Base-by-base conservation (phyloP, 2,329 filamentous ascomycete species). In the Colletotrichum cuscutae region DNA sequence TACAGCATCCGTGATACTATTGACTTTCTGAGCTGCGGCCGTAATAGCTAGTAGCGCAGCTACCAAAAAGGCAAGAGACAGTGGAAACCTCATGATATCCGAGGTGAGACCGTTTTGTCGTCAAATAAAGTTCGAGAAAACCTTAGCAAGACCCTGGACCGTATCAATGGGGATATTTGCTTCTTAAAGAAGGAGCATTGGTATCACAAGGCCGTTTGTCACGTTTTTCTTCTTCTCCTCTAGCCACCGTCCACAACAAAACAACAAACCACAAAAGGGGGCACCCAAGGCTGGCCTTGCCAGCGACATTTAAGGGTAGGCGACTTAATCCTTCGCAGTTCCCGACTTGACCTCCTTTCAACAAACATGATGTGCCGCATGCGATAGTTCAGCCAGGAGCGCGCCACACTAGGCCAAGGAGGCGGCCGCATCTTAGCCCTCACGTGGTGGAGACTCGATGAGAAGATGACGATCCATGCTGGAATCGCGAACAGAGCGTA, bases 1-100 rank as follows among this genome's bases (percentile, higher is more conserved):
- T 19, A 79, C 68, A 22, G 68, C 68, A 30, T 66, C 61, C 6
- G 35, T 49, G 24, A 70, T 70, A 11, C n/a, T 59, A 19, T 26
- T 53, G 9, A 62, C 68, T 22, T 67, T 72, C 37, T 73, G 71
- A 22, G 68, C 71, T 24, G 30, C 13, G 13, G 49, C 30, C 12
- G 28, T 26, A 32, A 57, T 28, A n/a, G 49, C 37, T 11, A 54
- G 19, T 4, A 72, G 28, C 15, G 37, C 42, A 61, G 24, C 64
- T 59, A 70, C n/a, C 19, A 65, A 15, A 12, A 62, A 30, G n/a
- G 59, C 24, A 37, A 60, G 53, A 32, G 54, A 64, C 15, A 35
- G 3, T 19, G 37, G 60, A 56, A 28, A 49, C 67, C 42, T 70
- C 70, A 72, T 72, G 59, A 11, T 70, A 35, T 42, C 54, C 53